These are phyloP conservation scores for Novakomyces olei DNA, from an alignment of 805 yeast species.

Conservation along the genomic window DNA sequence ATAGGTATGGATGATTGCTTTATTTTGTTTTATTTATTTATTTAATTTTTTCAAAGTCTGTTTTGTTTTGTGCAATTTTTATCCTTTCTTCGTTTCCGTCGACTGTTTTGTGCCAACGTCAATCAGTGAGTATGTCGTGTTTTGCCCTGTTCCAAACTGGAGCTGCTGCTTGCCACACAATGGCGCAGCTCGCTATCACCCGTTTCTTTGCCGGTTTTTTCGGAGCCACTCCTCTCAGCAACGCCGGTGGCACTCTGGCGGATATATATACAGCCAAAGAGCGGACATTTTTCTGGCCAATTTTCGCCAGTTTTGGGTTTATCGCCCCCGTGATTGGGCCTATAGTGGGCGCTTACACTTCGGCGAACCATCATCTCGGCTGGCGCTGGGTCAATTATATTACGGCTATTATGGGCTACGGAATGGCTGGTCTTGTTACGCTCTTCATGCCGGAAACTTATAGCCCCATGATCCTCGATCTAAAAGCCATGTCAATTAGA, in stretches of 20 bases:
- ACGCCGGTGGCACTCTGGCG: slow-evolving; percentile 47
- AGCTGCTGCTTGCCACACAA: slow-evolving; percentile 62
- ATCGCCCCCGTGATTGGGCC: slow-evolving; percentile 81
- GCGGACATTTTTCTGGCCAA: slow-evolving; percentile 33
- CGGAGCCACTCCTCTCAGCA: slow-evolving; percentile 44
- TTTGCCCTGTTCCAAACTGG: slow-evolving; percentile 69
- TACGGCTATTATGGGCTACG: slow-evolving; percentile 68
- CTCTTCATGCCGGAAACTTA: slow-evolving; percentile 60
- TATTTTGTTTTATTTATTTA: too few relatives aligned
- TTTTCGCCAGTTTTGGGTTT: slow-evolving; percentile 10
- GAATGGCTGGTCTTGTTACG: slow-evolving; percentile 24
- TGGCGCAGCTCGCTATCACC: slow-evolving; percentile 58
- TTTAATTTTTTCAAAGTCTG: too few relatives aligned
- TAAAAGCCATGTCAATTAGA: slow-evolving; percentile 45
- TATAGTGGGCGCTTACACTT: slow-evolving; percentile 41
- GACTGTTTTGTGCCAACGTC: too few relatives aligned
- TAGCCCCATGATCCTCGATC: slow-evolving; percentile 65
- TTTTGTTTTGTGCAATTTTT: too few relatives aligned
- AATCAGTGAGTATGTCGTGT: slow-evolving; percentile 49
- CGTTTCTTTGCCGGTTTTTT: slow-evolving; percentile 45
- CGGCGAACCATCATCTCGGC: slow-evolving; percentile 33
- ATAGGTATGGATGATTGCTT: slow-evolving; percentile 35
- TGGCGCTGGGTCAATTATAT: slow-evolving; percentile 91
- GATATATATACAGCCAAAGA: slow-evolving; percentile 33
- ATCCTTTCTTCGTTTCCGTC: too few relatives aligned